Conservation (phyloP, 2,329 filamentous ascomycete genomes). For the Botrytis fragariae region DNA sequence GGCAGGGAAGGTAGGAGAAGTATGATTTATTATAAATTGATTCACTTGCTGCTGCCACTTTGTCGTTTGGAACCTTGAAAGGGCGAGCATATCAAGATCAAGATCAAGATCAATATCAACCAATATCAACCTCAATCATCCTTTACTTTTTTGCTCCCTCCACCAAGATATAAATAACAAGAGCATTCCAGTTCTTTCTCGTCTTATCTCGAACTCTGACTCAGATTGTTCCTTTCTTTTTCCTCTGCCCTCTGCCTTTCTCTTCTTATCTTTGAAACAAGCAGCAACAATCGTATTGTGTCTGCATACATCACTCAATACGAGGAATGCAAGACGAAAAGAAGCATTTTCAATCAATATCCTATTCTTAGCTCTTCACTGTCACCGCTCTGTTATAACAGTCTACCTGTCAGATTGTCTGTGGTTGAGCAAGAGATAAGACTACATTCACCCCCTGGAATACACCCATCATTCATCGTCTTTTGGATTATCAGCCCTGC, state of each 20-base stretch:
- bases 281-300: constrained; percentile 5
- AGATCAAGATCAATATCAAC: neutral
- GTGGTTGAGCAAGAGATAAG: neutral
- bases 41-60: neutral
- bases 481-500: constrained; percentile 4
- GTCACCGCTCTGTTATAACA: neutral
- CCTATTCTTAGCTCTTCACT: neutral
- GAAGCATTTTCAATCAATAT: neutral
- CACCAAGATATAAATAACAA: neutral
- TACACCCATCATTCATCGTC: neutral
- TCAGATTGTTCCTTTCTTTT: neutral
- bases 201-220: constrained; percentile 1
- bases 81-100: neutral
- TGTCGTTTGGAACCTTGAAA: constrained; percentile 1
- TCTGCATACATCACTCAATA: neutral
- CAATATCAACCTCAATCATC: neutral
- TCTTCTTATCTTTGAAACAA: constrained; percentile 12
- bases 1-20: neutral
- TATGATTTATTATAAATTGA: constrained; percentile 14
- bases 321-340: constrained; percentile 6
- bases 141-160: neutral
- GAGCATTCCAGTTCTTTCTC: neutral
- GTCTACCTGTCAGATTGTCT: neutral
- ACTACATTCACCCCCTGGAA: neutral
- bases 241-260: neutral